phyloP scores from a whole-genome alignment of 176 grass and related monocot genomes.

The Rhynchospora pubera region DNA sequence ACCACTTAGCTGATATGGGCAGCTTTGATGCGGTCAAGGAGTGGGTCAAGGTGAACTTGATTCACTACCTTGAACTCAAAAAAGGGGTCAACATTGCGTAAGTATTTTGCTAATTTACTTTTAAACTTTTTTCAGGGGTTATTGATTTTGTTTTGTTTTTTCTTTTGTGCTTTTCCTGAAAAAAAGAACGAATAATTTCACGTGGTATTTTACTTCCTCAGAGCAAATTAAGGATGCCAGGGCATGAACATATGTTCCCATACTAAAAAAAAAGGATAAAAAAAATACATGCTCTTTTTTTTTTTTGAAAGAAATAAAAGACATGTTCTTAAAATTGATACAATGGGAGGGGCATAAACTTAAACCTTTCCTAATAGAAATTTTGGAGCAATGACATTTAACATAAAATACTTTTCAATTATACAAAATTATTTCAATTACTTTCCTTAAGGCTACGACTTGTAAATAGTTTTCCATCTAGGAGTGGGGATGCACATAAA shows the following conservation, averaged over 20 bases:
- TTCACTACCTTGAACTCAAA: conserved; percentile 36
- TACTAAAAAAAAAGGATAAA: neutral
- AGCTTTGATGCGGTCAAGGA: conserved; percentile 28
- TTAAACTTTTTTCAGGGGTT: neutral
- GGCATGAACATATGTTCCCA: neutral
- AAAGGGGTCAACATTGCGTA: conserved; percentile 70
- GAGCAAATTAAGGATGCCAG: neutral
- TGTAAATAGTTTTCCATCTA: neutral
- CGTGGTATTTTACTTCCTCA: neutral
- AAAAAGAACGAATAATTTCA: neutral
- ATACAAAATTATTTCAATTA: neutral
- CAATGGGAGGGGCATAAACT: neutral
- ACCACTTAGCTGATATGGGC: conserved; percentile 42
- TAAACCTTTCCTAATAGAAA: neutral
- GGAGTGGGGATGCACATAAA: neutral
- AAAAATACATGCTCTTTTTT: too few species aligned
- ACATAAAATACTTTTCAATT: neutral
- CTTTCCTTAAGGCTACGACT: neutral
- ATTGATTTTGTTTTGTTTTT: neutral
- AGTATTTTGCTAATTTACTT: conserved; percentile 1
- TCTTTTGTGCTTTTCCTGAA: neutral
- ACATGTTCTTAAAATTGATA: neutral
- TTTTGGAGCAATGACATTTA: neutral
- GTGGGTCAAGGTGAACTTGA: conserved; percentile 69
- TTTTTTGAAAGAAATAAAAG: neutral